A percentile compares a stretch with the other conserved stretches of the same genome.
Evolutionary conservation across 2,329 filamentous ascomycete species (phyloP).

Genomic region (Pseudogymnoascus sp.): DNA sequence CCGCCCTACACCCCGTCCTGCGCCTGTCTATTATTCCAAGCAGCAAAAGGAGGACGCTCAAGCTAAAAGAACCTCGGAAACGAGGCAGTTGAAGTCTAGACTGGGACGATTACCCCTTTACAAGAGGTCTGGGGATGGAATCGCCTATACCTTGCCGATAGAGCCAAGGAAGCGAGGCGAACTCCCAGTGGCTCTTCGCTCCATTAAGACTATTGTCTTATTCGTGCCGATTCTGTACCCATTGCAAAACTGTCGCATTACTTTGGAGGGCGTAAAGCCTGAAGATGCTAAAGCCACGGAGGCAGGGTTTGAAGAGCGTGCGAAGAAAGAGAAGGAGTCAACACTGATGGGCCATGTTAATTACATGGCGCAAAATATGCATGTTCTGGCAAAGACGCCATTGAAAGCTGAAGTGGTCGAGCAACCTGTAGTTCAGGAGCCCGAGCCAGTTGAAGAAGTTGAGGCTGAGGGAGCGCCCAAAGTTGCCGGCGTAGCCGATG

Average conservation of each 20-base stretch:
- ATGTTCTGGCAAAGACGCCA: slow-evolving; percentile 54
- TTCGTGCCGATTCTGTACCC: slow-evolving; percentile 67
- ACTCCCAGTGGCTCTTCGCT: slow-evolving; percentile 54
- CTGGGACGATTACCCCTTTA: slow-evolving; percentile 62
- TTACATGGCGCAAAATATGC: slow-evolving; percentile 64
- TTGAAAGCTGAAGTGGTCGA: slow-evolving; percentile 24
- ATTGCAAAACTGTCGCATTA: slow-evolving; percentile 57
- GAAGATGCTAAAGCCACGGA: slow-evolving; percentile 57
- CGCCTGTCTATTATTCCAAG: slow-evolving; percentile 38
- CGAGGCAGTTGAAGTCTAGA: slow-evolving; percentile 66
- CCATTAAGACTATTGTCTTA: slow-evolving; percentile 57
- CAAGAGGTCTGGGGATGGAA: slow-evolving; percentile 61
- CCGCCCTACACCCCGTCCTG: slow-evolving; percentile 12
- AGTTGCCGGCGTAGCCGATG: slow-evolving; percentile 22
- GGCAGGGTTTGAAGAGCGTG: slow-evolving; percentile 55
- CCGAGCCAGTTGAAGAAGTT: slow-evolving; percentile 13
- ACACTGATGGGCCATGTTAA: slow-evolving; percentile 69
- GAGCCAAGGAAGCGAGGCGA: slow-evolving; percentile 55
- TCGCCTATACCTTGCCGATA: slow-evolving; percentile 63
- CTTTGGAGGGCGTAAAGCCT: slow-evolving; percentile 56
- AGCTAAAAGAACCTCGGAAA: slow-evolving; percentile 56
- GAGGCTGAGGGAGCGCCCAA: slow-evolving; percentile 18
- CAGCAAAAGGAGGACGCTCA: slow-evolving; percentile 58
- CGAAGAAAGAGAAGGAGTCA: slow-evolving; percentile 47
- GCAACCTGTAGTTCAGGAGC: slow-evolving; percentile 13